Evolutionary conservation across 2,329 filamentous ascomycete genomes (phyloP).

Genomic region (Magnaporthales sp.): DNA sequence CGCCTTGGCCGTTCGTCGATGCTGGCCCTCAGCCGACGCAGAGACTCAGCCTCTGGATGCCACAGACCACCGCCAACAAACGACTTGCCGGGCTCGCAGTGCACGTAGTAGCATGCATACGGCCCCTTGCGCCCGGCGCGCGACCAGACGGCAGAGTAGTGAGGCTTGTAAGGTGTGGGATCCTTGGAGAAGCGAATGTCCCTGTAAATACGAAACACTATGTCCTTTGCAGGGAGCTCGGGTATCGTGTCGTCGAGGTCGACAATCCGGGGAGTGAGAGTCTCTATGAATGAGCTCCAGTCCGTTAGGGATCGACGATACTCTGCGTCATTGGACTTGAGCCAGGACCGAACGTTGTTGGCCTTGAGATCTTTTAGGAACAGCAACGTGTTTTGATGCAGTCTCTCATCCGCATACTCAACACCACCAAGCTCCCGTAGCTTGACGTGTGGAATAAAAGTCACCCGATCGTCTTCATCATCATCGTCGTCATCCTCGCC

Average conservation of each 20-base stretch:
- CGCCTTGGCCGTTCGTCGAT: conserved; percentile 65
- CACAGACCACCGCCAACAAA: conserved; percentile 78
- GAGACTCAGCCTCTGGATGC: conserved; percentile 61
- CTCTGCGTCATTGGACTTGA: conserved; percentile 66
- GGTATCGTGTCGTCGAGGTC: conserved; percentile 69
- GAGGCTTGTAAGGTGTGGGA: conserved; percentile 76
- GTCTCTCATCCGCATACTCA: conserved; percentile 39
- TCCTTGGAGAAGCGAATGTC: conserved; percentile 80
- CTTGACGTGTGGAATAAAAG: conserved; percentile 31
- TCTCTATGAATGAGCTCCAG: conserved; percentile 71
- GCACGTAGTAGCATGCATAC: conserved; percentile 83
- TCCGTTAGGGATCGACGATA: conserved; percentile 72
- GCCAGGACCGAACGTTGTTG: conserved; percentile 50
- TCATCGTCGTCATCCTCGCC: conserved; percentile 25
- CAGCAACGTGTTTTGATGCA: conserved; percentile 49
- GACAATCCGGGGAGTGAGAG: conserved; percentile 60
- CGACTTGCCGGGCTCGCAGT: conserved; percentile 62
- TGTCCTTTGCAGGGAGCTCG: conserved; percentile 76
- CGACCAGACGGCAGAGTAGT: conserved; percentile 82
- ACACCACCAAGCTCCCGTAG: conserved; percentile 30
- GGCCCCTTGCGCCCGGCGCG: conserved; percentile 80
- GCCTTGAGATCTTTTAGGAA: conserved; percentile 51
- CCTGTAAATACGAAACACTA: conserved; percentile 81
- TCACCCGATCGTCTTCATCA: conserved; percentile 25
- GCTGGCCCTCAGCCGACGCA: conserved; percentile 60